Percentiles rank a stretch among this genome's conserved stretches.
Evolutionary conservation across 2,329 filamentous ascomycete species (phyloP).

Genomic region (Ophiocordyceps australis): DNA sequence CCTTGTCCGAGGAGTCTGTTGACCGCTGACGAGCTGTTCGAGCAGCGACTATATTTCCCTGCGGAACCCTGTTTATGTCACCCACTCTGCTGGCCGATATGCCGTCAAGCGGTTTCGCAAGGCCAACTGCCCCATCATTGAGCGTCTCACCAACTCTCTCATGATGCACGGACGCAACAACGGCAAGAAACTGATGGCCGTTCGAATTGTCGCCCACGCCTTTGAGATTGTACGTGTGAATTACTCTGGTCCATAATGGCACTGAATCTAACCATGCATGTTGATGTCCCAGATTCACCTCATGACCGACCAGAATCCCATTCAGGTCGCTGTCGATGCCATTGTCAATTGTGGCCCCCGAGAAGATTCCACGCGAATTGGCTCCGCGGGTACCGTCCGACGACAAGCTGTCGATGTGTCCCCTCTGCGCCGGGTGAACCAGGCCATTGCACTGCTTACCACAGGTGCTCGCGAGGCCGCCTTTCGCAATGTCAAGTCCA

Average conservation of each 20-base stretch:
- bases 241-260: too few relatives aligned
- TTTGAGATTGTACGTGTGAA: slow-evolving; percentile 86
- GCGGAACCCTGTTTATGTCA: slow-evolving; percentile 95
- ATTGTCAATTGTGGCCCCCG: slow-evolving; percentile 99
- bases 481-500: slow-evolving; percentile 99
- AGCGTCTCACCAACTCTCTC: slow-evolving; percentile 99
- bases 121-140: slow-evolving; percentile 99
- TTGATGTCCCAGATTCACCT: slow-evolving; percentile 76
- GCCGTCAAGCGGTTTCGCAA: slow-evolving; percentile 99
- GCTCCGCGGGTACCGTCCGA: slow-evolving; percentile 97
- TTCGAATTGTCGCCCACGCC: slow-evolving; percentile 95
- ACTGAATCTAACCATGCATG: too few relatives aligned
- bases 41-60: slow-evolving; percentile 98
- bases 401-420: slow-evolving; percentile 99
- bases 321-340: slow-evolving; percentile 97
- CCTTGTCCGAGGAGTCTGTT: neutral
- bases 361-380: slow-evolving; percentile 99
- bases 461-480: slow-evolving; percentile 96
- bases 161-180: slow-evolving; percentile 99
- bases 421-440: slow-evolving; percentile 98
- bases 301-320: slow-evolving; percentile 99
- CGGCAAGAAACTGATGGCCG: slow-evolving; percentile 99
- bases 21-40: slow-evolving; percentile 14
- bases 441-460: slow-evolving; percentile 97
- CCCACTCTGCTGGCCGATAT: slow-evolving; percentile 97